Conservation (phyloP, 2,329 filamentous ascomycete species). For the Penicillium nordicum region DNA sequence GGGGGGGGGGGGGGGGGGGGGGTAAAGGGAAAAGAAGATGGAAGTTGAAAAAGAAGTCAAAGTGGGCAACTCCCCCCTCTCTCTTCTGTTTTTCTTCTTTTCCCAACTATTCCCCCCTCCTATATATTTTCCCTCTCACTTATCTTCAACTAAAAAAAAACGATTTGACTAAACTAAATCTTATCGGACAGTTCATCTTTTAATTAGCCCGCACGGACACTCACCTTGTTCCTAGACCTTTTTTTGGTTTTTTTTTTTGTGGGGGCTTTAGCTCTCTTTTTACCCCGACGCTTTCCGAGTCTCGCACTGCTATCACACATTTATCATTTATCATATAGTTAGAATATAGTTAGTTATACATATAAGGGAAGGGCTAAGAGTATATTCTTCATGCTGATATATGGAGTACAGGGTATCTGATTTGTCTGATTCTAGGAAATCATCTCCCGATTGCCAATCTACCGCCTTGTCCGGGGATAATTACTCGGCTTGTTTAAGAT, state of each 20-base stretch:
- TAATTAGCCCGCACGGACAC: conserved; percentile 10
- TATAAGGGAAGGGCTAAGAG: not conserved
- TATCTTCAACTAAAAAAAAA: conserved; percentile 9
- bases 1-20: no score
- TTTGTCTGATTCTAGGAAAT: not conserved
- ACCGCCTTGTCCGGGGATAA: not conserved
- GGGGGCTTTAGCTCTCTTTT: not conserved
- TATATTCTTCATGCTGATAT: not conserved
- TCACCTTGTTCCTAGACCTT: not conserved
- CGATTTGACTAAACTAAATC: not conserved
- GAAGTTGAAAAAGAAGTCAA: not conserved
- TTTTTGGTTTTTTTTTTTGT: not conserved
- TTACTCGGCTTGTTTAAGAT: not conserved
- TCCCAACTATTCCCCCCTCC: not conserved
- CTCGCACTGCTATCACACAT: not conserved
- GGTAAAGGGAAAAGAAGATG: not conserved
- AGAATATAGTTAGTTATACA: not conserved
- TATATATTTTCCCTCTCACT: conserved; percentile 17
- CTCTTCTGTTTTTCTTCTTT: not conserved
- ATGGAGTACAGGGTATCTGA: not conserved
- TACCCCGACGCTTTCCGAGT: not conserved
- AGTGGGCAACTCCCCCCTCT: not conserved
- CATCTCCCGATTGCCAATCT: not conserved
- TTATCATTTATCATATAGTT: not conserved
- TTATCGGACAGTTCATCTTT: conserved; percentile 23